Conservation (phyloP, 2,329 filamentous ascomycete genomes). For the Beauveria sp. region DNA sequence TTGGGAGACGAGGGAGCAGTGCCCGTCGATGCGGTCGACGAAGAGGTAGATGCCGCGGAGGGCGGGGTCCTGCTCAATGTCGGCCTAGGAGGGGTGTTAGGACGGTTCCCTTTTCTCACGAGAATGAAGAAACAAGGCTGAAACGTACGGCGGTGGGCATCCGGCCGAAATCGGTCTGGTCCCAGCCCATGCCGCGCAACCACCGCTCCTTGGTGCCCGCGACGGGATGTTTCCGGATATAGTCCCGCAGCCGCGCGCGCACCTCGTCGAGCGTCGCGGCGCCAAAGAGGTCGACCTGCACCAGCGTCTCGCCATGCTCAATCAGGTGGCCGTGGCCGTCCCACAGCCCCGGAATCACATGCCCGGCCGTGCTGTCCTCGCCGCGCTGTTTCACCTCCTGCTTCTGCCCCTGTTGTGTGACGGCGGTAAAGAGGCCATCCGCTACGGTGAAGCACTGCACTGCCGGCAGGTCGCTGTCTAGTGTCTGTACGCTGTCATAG, state of each 20-base stretch:
- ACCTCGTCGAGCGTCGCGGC: slow-evolving; percentile 48
- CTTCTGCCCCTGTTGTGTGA: slow-evolving; percentile 28
- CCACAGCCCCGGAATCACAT: slow-evolving; percentile 61
- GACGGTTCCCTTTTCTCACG: no score
- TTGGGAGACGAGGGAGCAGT: slow-evolving; percentile 63
- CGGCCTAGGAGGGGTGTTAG: slow-evolving; percentile 29
- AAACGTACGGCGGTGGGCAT: slow-evolving; percentile 56
- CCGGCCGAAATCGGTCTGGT: slow-evolving; percentile 55
- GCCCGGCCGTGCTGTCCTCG: slow-evolving; percentile 26
- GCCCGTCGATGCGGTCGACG: slow-evolving; percentile 62
- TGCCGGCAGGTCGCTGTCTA: slow-evolving; percentile 26
- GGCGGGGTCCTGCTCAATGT: slow-evolving; percentile 44
- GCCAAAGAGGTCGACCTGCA: slow-evolving; percentile 58
- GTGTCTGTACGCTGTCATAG: slow-evolving; percentile 32
- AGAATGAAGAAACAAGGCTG: not conserved
- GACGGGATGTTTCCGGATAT: slow-evolving; percentile 41
- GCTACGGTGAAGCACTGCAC: slow-evolving; percentile 50
- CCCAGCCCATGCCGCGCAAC: slow-evolving; percentile 64
- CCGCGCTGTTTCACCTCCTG: slow-evolving; percentile 15
- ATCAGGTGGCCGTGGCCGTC: slow-evolving; percentile 63
- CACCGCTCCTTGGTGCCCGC: slow-evolving; percentile 49
- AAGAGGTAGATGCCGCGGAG: slow-evolving; percentile 56
- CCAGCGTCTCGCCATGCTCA: slow-evolving; percentile 59
- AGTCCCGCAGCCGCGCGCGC: slow-evolving; percentile 41
- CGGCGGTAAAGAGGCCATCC: slow-evolving; percentile 42